Evolutionary conservation across 495 filamentous ascomycete species (phyloP).

Genomic region (Cercophora scortea): DNA sequence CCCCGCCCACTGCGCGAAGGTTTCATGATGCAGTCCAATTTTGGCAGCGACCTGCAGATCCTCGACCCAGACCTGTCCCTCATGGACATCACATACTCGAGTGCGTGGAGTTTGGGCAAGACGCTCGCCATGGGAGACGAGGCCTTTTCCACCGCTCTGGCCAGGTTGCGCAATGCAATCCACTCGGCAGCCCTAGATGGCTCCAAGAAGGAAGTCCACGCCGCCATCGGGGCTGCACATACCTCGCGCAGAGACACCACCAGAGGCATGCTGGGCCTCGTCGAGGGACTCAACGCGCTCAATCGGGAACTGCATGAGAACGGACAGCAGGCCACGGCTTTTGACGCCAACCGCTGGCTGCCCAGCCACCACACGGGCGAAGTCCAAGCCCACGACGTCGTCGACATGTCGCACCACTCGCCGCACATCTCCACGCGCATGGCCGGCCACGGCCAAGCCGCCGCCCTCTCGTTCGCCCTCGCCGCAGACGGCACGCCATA

Average conservation of each 20-base stretch:
- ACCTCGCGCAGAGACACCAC: neutral
- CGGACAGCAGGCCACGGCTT: neutral
- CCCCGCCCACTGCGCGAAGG: slow-evolving; percentile 10
- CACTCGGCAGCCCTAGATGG: neutral
- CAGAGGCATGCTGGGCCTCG: neutral
- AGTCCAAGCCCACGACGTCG: neutral
- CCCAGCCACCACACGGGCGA: neutral
- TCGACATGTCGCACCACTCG: neutral
- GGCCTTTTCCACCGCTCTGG: slow-evolving; percentile 18
- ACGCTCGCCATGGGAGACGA: slow-evolving; percentile 24
- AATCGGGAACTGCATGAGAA: neutral
- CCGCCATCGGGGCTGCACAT: neutral
- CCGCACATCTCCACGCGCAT: neutral
- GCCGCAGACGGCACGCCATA: slow-evolving; percentile 8
- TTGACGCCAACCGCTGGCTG: neutral
- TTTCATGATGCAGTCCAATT: slow-evolving; percentile 18
- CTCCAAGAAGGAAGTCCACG: neutral
- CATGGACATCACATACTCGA: slow-evolving; percentile 41
- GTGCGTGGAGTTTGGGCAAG: slow-evolving; percentile 41
- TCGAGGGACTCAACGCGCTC: neutral
- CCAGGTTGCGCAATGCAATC: slow-evolving; percentile 15
- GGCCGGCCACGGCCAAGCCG: neutral
- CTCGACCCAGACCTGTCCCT: slow-evolving; percentile 34
- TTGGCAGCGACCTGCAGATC: slow-evolving; percentile 32
- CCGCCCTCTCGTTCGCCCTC: neutral